Percentiles rank a stretch among this genome's conserved stretches.
phyloP scores from a whole-genome alignment of 176 grass and related monocot species.

The Oryza rufipogon region DNA sequence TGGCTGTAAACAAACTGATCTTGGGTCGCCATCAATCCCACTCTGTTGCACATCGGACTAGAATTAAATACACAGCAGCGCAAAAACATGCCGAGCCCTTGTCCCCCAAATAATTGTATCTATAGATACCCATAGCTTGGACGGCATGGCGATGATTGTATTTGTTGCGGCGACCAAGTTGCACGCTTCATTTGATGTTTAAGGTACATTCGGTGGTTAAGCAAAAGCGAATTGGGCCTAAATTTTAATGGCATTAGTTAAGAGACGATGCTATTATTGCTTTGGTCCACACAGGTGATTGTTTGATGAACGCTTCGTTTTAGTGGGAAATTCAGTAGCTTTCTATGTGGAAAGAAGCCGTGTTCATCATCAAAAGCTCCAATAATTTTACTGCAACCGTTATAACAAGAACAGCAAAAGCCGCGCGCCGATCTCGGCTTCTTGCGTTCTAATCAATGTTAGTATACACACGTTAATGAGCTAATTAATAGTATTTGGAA shows the following conservation, averaged over 20 bases:
- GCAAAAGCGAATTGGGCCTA: constrained; percentile 1
- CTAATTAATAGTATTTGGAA: not conserved
- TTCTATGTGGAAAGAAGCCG: constrained; percentile 31
- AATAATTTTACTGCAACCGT: not conserved
- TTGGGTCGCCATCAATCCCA: constrained; percentile 30
- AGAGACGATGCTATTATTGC: not conserved
- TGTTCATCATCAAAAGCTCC: not conserved
- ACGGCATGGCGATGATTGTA: constrained; percentile 17
- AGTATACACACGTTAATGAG: not conserved
- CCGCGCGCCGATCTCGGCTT: not conserved
- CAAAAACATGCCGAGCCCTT: constrained; percentile 31
- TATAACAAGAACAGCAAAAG: constrained; percentile 2
- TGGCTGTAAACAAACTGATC: not conserved
- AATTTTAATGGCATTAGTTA: not conserved
- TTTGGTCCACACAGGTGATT: constrained; percentile 20
- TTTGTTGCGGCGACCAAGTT: constrained; percentile 28
- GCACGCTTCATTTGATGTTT: constrained; percentile 40
- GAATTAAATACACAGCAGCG: constrained; percentile 33
- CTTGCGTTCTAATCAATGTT: not conserved
- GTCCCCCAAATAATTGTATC: constrained; percentile 49
- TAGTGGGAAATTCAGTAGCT: constrained; percentile 17
- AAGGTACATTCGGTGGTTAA: constrained; percentile 29
- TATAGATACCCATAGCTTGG: not conserved
- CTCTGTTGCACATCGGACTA: constrained; percentile 1
- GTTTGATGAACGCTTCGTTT: constrained; percentile 2